Base-by-base conservation (phyloP, 2,329 filamentous ascomycete genomes). In the Colletotrichum agaves region DNA sequence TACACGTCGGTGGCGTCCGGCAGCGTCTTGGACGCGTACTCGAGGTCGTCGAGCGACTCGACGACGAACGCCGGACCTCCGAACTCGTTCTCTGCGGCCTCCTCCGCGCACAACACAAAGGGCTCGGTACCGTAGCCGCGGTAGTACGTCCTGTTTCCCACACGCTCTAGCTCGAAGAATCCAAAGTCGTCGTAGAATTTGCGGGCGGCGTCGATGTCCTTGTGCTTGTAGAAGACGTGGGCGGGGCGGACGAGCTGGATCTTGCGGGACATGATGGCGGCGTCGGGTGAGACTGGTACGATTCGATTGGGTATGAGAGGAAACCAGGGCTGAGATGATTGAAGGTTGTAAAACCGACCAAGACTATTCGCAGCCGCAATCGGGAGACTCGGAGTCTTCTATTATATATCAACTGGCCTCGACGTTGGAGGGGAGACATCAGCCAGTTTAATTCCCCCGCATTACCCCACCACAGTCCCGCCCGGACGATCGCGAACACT, bases 61-160 rank as follows among this genome's bases (percentile, higher is more conserved):
- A 90, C 88, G 39, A 83, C 84, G 69, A 88, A 90, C 1, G 82
- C 86, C 0, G 83, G 82, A 2, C 88, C 88, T 5, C 84, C 81
- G 72, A 90, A 91, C 63, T 81, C 78, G 65, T 85, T 78, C 73
- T 81, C 76, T 55, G 76, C 73, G 2, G 84, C 81, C 56, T 79
- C 78, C 66, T 82, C 80, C 53, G 87, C 83, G 70, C 86, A 88
- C 49, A 90, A 81, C 2, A 89, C 78, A 74, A 87, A 90, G 12
- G 87, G 87, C 71, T 90, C 87, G 6, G 77, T 78, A 13, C 88
- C 87, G 72, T 89, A 90, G 17, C 88, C 88, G 44, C 86, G 84
- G 75, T 84, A 89, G 79, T 86, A 91, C 35, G 86, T 84, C 63
- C 78, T 81, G 50, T 82, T 77, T 31, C 78, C 80, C 2, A 75